phyloP scores from a whole-genome alignment of 495 filamentous ascomycete genomes.

The Penicillium daleae region DNA sequence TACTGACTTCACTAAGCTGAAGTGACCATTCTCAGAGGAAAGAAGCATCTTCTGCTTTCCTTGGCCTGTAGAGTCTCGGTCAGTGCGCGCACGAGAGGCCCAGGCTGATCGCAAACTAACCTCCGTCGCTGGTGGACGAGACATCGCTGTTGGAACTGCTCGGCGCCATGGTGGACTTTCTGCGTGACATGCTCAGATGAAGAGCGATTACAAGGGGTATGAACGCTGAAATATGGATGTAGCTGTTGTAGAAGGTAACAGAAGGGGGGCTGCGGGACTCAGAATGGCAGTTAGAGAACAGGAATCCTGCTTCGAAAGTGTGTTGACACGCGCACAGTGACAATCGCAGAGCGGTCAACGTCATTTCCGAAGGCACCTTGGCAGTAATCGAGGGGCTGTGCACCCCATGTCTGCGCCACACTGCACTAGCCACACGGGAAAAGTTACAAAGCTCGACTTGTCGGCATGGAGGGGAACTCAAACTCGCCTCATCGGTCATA shows the following conservation, averaged over 20 bases:
- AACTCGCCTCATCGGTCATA: not conserved
- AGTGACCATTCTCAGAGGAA: constrained; percentile 74
- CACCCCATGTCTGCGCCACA: constrained; percentile 31
- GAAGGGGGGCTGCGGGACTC: constrained; percentile 27
- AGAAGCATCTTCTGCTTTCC: constrained; percentile 90
- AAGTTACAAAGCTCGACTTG: not conserved
- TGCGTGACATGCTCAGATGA: constrained; percentile 50
- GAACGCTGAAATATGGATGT: constrained; percentile 6
- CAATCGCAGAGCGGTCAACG: constrained; percentile 43
- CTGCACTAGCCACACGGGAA: constrained; percentile 30
- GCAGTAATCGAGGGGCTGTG: constrained; percentile 29
- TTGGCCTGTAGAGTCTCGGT: constrained; percentile 54
- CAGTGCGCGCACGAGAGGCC: constrained; percentile 10
- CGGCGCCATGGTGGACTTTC: constrained; percentile 47
- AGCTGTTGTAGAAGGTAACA: constrained; percentile 8
- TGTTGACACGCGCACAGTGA: constrained; percentile 47
- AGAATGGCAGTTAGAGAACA: constrained; percentile 30
- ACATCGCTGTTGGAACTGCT: constrained; percentile 41
- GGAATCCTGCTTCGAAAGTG: constrained; percentile 35
- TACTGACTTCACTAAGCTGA: constrained; percentile 70
- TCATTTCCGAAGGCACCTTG: constrained; percentile 35
- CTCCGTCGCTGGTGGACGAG: constrained; percentile 43
- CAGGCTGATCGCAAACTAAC: constrained; percentile 34
- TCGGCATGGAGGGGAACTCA: too few relatives aligned
- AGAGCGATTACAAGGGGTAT: constrained; percentile 13